Conservation (phyloP, 495 filamentous ascomycete genomes). For the Lophiostoma macrostomum region DNA sequence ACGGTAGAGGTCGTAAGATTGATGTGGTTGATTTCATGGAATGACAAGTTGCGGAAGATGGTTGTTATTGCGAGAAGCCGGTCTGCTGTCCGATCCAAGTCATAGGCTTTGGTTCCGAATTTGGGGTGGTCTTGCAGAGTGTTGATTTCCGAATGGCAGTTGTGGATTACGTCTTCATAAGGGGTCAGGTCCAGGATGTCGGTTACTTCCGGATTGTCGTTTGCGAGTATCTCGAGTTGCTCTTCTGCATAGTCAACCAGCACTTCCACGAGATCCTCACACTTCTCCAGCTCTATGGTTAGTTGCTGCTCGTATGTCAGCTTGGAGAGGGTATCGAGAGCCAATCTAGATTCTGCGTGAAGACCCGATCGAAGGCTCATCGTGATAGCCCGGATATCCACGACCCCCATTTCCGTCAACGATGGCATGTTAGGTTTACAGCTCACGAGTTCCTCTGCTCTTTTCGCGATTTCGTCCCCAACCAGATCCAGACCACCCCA, state of each 20-base stretch:
- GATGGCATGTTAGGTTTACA: slow-evolving; percentile 69
- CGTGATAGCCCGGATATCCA: slow-evolving; percentile 89
- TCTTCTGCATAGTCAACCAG: slow-evolving; percentile 88
- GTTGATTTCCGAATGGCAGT: slow-evolving; percentile 67
- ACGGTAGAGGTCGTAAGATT: slow-evolving; percentile 70
- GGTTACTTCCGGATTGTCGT: slow-evolving; percentile 77
- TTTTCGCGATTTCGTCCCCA: neutral
- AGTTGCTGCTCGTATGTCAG: slow-evolving; percentile 62
- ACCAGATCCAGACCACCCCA: slow-evolving; percentile 8
- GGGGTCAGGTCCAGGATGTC: slow-evolving; percentile 74
- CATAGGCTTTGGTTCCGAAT: slow-evolving; percentile 75
- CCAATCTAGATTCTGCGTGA: slow-evolving; percentile 78
- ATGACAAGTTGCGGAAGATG: slow-evolving; percentile 89
- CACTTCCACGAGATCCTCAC: slow-evolving; percentile 84
- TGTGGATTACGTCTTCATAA: slow-evolving; percentile 84
- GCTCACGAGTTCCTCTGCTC: slow-evolving; percentile 30
- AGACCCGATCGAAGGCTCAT: slow-evolving; percentile 92
- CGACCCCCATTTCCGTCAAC: slow-evolving; percentile 74
- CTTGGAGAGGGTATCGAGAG: slow-evolving; percentile 76
- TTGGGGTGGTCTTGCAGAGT: slow-evolving; percentile 64
- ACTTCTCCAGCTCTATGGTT: slow-evolving; percentile 65
- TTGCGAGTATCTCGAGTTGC: slow-evolving; percentile 72
- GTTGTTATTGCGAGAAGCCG: slow-evolving; percentile 87
- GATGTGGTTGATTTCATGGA: slow-evolving; percentile 69
- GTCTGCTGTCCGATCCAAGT: slow-evolving; percentile 82